Percentiles rank a stretch among this genome's conserved stretches.
Conservation (phyloP, 2,329 filamentous ascomycete species). For the Diaporthe eres region DNA sequence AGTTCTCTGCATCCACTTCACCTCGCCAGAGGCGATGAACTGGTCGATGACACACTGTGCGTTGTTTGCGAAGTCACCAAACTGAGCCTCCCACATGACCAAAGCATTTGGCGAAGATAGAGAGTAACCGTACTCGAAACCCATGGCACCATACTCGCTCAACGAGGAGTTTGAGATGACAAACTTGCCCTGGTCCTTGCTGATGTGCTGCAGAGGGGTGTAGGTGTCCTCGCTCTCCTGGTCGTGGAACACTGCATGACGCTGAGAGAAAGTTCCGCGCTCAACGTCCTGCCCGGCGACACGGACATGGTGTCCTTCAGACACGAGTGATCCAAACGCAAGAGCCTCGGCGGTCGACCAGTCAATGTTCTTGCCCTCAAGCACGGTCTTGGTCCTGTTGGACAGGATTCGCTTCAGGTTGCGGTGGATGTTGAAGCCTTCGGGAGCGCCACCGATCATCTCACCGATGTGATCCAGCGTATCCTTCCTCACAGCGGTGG, state of each 20-base stretch:
- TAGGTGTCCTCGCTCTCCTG: constrained; percentile 95
- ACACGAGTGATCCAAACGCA: constrained; percentile 91
- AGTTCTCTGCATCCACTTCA: constrained; percentile 98
- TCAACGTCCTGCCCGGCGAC: constrained; percentile 99
- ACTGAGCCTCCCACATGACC: constrained; percentile 99
- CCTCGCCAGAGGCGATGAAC: constrained; percentile 97
- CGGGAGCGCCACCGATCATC: constrained; percentile 82
- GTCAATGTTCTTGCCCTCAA: constrained; percentile 95
- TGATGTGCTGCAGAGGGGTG: constrained; percentile 90
- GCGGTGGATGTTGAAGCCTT: constrained; percentile 90
- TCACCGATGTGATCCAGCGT: constrained; percentile 86
- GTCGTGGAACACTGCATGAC: constrained; percentile 97
- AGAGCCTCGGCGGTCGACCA: constrained; percentile 98
- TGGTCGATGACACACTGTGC: constrained; percentile 99
- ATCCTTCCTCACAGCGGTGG: constrained; percentile 82
- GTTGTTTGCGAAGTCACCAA: constrained; percentile 99
- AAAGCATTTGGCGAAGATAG: constrained; percentile 96
- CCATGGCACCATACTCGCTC: constrained; percentile 80
- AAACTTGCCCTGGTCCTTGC: constrained; percentile 93
- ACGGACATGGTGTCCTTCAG: constrained; percentile 96
- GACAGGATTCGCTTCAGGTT: constrained; percentile 97
- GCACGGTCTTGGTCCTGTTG: constrained; percentile 91
- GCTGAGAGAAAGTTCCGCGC: constrained; percentile 98
- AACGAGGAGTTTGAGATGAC: constrained; percentile 97
- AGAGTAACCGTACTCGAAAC: constrained; percentile 99